phyloP scores from a whole-genome alignment of 805 yeast genomes.

The Cyberlindnera lachancei region DNA sequence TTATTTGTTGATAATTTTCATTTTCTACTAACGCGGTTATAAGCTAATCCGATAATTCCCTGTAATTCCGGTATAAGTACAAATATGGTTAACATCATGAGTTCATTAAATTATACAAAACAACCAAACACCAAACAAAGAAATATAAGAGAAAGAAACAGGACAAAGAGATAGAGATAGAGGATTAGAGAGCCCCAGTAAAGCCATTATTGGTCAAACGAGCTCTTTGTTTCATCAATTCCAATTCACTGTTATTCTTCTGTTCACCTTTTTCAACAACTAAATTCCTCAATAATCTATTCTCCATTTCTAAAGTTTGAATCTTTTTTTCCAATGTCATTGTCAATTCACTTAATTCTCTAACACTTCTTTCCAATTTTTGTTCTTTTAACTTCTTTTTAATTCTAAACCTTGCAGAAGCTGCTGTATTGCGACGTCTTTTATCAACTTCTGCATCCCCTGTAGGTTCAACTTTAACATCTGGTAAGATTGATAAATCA shows the following conservation, averaged over 20 bases:
- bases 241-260: constrained; percentile 46
- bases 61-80: too few species aligned
- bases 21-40: too few species aligned
- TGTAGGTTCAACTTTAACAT: constrained; percentile 13
- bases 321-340: constrained; percentile 62
- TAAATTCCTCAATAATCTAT: constrained; percentile 71
- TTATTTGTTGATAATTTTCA: too few species aligned
- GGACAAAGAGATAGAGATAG: too few species aligned
- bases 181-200: too few species aligned
- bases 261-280: constrained; percentile 71
- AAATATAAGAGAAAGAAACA: too few species aligned
- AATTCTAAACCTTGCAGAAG: constrained; percentile 87
- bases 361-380: constrained; percentile 73
- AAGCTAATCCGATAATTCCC: too few species aligned
- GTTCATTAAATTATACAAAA: too few species aligned
- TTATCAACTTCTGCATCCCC: constrained; percentile 52
- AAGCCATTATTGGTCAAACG: constrained; percentile 11
- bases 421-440: constrained; percentile 85
- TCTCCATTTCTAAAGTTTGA: constrained; percentile 88
- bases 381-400: constrained; percentile 90
- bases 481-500: constrained; percentile 4
- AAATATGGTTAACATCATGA: too few species aligned
- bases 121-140: too few species aligned
- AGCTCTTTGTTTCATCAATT: constrained; percentile 42
- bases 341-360: constrained; percentile 65